phyloP scores from a whole-genome alignment of 352 stramenopile species.

The Pythium vanterpoolii region DNA sequence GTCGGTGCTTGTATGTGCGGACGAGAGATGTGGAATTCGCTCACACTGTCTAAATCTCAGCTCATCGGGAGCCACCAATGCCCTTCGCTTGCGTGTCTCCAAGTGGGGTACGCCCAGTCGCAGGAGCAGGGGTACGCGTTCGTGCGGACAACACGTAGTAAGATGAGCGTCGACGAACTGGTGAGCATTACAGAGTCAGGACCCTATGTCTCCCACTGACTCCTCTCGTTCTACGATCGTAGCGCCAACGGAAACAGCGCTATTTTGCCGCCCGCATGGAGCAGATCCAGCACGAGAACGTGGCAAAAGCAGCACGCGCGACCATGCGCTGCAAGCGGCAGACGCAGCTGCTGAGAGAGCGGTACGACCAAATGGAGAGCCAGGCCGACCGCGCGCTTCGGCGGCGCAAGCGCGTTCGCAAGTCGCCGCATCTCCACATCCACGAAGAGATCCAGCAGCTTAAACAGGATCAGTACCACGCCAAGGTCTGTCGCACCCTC shows the following conservation, averaged over 20 bases:
- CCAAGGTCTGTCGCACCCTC: conserved; percentile 12
- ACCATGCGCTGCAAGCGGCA: conserved; percentile 36
- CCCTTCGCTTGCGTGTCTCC: conserved; percentile 49
- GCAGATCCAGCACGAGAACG: conserved; percentile 30
- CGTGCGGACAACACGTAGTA: conserved; percentile 31
- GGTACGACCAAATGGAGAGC: conserved; percentile 53
- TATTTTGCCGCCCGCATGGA: conserved; percentile 36
- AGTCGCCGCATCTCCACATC: conserved; percentile 56
- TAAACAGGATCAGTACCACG: conserved; percentile 40
- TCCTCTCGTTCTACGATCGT: neutral
- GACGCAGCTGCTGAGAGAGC: conserved; percentile 35
- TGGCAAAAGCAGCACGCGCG: conserved; percentile 29
- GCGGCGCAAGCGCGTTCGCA: conserved; percentile 48
- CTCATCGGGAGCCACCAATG: conserved; percentile 42
- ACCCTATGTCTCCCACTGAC: neutral
- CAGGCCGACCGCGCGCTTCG: conserved; percentile 50
- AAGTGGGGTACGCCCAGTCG: conserved; percentile 48
- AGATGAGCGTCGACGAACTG: conserved; percentile 54
- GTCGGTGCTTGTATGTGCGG: too few species aligned
- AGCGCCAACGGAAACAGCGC: conserved; percentile 39
- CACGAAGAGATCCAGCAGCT: conserved; percentile 49
- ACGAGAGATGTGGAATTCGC: too few species aligned
- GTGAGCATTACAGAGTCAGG: conserved; percentile 22
- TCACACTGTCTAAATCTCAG: conserved; percentile 11
- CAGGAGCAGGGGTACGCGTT: conserved; percentile 35